A percentile compares a stretch with the other conserved stretches of the same genome.
Evolutionary conservation across 2,329 filamentous ascomycete genomes (phyloP).

Genomic region (Stenocarpella maydis): DNA sequence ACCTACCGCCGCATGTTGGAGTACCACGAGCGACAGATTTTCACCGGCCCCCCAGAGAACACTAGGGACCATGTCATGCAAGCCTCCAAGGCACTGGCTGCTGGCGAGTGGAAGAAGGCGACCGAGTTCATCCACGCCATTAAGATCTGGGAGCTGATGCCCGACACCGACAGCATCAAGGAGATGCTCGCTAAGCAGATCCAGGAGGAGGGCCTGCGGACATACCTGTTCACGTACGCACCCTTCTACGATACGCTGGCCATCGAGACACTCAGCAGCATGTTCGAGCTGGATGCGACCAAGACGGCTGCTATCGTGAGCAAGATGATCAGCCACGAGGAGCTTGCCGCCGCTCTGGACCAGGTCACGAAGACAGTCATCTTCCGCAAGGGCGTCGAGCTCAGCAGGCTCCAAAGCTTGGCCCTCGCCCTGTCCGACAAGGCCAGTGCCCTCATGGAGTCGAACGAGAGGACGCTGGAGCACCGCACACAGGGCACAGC

Average conservation of each 20-base stretch:
- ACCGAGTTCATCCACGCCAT: slow-evolving; percentile 94
- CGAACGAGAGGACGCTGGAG: slow-evolving; percentile 96
- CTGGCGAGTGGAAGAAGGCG: slow-evolving; percentile 98
- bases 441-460: slow-evolving; percentile 93
- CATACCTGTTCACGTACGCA: slow-evolving; percentile 99
- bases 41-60: slow-evolving; percentile 98
- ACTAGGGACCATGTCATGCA: slow-evolving; percentile 99
- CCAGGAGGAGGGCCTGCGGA: slow-evolving; percentile 96
- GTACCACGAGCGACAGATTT: slow-evolving; percentile 99
- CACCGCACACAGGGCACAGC: slow-evolving; percentile 95
- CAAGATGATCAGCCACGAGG: slow-evolving; percentile 99
- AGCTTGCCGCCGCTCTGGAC: slow-evolving; percentile 93
- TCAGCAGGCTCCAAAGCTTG: slow-evolving; percentile 93
- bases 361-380: slow-evolving; percentile 97
- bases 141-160: slow-evolving; percentile 99
- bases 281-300: slow-evolving; percentile 93
- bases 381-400: slow-evolving; percentile 99
- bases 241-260: slow-evolving; percentile 98
- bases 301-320: slow-evolving; percentile 96
- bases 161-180: slow-evolving; percentile 92
- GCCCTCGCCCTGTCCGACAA: slow-evolving; percentile 95
- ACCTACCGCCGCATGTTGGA: slow-evolving; percentile 99
- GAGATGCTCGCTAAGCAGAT: slow-evolving; percentile 97
- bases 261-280: slow-evolving; percentile 81
- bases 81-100: slow-evolving; percentile 94